Evolutionary conservation across 1,139 yeast species (phyloP), one percentile per base, ranked within the genome.

Genomic region (Zygosaccharomyces sapae): DNA sequence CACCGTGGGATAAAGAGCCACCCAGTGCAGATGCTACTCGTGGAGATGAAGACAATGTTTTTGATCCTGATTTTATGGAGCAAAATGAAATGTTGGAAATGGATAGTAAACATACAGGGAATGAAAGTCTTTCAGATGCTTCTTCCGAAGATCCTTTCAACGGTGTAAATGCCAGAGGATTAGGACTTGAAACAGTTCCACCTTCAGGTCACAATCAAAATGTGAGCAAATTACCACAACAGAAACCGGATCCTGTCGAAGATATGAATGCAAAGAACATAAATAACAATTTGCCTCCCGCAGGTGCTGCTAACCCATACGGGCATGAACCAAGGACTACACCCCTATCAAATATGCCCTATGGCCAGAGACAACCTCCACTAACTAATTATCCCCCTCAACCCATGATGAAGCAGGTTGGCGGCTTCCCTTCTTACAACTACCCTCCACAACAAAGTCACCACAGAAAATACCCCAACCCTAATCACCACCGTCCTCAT

Each of bases 61-160:
- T 65, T 51, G 67, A 63, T 47, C 67, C 67, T 1, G 67, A 62
- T 45, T 63, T 55, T 41, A 51, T 58, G 53, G 67, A 61, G 41
- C 62, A 61, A 41, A 58, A 59, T 29, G 61, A 61, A 33, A 53
- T 59, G 52, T 46, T 57, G 12, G 62, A 55, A 24, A 45, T 51
- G 12, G 59, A 56, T 38, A 55, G 55, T 43, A 47, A 48, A 6
- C 55, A 53, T 44, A 50, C 50, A 12, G 41, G 44, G 1, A 46
- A 43, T 18, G 55, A 50, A 29, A 47, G 38, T n/a, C 34, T 36
- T 9, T 40, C 46, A 6, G 34, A 38, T 19, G 22, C 19, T 10
- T 45, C 54, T 4, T 41, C 39, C 7, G 50, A 43, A n/a, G 39
- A 38, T 38, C 16, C 44, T 20, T 36, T 33, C 36, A 13, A 10